Conservation (phyloP, 2,329 filamentous ascomycete species). For the Mycogone perniciosa region DNA sequence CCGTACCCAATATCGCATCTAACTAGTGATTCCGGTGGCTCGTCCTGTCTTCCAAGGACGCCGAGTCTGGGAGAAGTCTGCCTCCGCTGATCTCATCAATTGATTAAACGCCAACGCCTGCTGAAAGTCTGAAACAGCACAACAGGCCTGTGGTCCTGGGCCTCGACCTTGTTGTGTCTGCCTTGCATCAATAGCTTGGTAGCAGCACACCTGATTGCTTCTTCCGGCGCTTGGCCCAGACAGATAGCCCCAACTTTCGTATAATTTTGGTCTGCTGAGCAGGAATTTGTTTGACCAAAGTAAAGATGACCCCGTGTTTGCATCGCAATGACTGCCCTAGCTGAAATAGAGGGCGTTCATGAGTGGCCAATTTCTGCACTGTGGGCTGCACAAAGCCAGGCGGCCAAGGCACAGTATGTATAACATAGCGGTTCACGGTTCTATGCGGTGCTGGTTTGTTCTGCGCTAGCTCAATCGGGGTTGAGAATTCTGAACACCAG, state of each 20-base stretch:
- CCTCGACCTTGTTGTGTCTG: no score
- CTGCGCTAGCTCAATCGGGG: constrained; percentile 4
- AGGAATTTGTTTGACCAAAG: no score
- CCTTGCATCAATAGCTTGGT: no score
- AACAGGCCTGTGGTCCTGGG: no score
- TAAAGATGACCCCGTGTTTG: no score
- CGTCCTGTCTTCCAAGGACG: background rate
- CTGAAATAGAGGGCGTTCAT: no score
- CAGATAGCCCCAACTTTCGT: no score
- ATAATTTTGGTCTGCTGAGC: no score
- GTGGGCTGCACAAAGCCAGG: background rate
- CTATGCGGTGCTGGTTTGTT: background rate
- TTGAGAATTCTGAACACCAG: constrained; percentile 9
- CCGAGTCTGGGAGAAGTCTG: background rate
- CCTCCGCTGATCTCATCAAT: background rate
- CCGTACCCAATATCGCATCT: background rate
- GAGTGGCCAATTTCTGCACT: background rate
- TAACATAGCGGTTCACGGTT: background rate
- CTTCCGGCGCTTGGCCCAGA: no score
- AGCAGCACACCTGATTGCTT: no score
- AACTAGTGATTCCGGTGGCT: background rate
- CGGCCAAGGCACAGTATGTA: background rate
- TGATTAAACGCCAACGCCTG: background rate
- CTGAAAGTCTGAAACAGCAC: background rate
- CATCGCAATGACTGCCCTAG: no score